Percentiles rank a stretch among this genome's conserved stretches.
phyloP scores from a whole-genome alignment of 129 eudicot species.

The Chrysanthemum makinoi region DNA sequence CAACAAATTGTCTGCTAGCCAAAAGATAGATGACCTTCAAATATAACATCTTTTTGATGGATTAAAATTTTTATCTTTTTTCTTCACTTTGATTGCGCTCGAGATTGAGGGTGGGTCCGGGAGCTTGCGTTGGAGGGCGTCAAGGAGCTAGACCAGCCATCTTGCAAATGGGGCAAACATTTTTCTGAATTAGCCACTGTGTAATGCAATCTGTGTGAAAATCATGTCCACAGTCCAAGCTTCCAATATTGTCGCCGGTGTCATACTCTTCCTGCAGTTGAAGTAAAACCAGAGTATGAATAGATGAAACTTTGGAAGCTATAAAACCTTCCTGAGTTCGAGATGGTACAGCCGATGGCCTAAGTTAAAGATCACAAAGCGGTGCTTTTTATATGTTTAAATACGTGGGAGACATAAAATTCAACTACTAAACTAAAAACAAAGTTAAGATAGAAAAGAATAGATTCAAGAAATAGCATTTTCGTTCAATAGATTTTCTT shows the following conservation, averaged over 20 bases:
- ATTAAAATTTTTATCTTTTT: constrained; percentile 9
- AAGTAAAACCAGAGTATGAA: neutral
- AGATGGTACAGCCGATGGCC: too few relatives aligned
- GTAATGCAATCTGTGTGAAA: constrained; percentile 39
- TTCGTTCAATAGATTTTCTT: neutral
- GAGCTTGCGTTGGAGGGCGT: neutral
- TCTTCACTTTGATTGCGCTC: neutral
- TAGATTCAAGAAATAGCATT: neutral
- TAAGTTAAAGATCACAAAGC: too few relatives aligned
- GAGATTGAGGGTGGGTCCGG: neutral
- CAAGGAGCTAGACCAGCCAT: constrained; percentile 41
- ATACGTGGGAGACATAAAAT: too few relatives aligned
- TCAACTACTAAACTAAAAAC: too few relatives aligned
- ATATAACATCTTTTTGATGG: constrained; percentile 11
- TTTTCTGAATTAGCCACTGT: constrained; percentile 39
- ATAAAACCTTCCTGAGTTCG: too few relatives aligned
- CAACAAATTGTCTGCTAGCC: constrained; percentile 26
- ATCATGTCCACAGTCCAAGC: constrained; percentile 40
- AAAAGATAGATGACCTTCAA: constrained; percentile 27
- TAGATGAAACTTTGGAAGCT: neutral
- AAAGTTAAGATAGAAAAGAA: too few relatives aligned
- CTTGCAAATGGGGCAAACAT: constrained; percentile 41
- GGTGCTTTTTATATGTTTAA: too few relatives aligned
- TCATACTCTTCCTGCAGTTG: constrained; percentile 29
- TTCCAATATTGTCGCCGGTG: constrained; percentile 34